phyloP scores from a whole-genome alignment of 345 rosid genomes.

The Pugionium cornutum region DNA sequence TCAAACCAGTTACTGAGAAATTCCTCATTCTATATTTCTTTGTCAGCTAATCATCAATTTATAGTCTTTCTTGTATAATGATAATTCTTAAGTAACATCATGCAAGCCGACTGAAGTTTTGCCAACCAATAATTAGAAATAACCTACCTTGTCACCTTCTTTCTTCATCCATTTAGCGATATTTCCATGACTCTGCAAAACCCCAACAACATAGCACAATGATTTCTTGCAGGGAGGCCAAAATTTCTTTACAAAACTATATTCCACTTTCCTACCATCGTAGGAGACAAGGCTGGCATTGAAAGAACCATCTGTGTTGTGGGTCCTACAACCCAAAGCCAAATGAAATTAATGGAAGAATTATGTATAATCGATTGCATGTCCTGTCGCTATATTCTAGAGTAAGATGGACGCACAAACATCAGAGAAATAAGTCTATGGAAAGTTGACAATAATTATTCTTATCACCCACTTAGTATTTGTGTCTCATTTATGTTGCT shows the following conservation, averaged over 20 bases:
- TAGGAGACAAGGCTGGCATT: constrained; percentile 99
- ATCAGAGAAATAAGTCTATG: constrained; percentile 11
- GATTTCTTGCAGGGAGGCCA: constrained; percentile 35
- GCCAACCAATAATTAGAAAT: constrained; percentile 16
- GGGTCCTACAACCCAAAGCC: constrained; percentile 60
- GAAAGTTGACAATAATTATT: background rate
- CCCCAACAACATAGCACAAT: constrained; percentile 36
- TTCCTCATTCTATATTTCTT: constrained; percentile 14
- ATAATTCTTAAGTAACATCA: constrained; percentile 30
- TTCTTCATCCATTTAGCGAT: constrained; percentile 88
- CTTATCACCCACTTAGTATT: constrained; percentile 4
- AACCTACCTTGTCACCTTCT: constrained; percentile 90
- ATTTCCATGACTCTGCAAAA: constrained; percentile 89
- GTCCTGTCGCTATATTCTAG: background rate
- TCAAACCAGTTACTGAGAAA: constrained; percentile 35
- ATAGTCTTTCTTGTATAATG: background rate
- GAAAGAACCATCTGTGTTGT: constrained; percentile 64
- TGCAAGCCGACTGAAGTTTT: constrained; percentile 3
- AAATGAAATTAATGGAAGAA: constrained; percentile 15
- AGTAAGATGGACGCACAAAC: constrained; percentile 16
- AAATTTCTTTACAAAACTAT: constrained; percentile 15
- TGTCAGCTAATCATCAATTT: constrained; percentile 14
- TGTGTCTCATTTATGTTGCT: background rate
- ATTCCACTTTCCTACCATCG: constrained; percentile 64
- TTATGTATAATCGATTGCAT: constrained; percentile 8